phyloP scores from a whole-genome alignment of 768 basidiomycete species.

The Pholiota molesta region DNA sequence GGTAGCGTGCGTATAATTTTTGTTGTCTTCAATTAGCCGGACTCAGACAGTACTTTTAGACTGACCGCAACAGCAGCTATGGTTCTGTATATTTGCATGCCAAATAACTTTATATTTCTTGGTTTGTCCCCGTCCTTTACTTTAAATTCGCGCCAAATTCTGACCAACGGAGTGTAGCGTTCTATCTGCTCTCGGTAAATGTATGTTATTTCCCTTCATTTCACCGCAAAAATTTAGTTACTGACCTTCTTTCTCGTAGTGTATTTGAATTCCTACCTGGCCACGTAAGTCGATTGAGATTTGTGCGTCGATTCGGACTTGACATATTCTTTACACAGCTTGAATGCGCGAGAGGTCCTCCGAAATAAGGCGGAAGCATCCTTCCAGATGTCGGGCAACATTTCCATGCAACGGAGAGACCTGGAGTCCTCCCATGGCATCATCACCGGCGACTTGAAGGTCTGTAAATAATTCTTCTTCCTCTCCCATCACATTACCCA shows the following conservation, averaged over 20 bases:
- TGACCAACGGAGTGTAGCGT: constrained; percentile 27
- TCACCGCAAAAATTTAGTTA: neutral
- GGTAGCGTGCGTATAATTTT: constrained; percentile 29
- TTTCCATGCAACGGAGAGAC: constrained; percentile 18
- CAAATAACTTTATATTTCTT: constrained; percentile 55
- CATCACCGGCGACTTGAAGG: constrained; percentile 20
- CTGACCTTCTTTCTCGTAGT: constrained; percentile 33
- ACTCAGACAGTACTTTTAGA: constrained; percentile 27
- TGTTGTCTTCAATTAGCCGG: neutral
- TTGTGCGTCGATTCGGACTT: neutral
- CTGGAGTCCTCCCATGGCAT: constrained; percentile 18
- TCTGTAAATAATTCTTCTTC: constrained; percentile 1
- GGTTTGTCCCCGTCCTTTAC: constrained; percentile 28
- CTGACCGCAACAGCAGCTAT: constrained; percentile 49
- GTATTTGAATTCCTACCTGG: constrained; percentile 60
- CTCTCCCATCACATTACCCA: too few species aligned
- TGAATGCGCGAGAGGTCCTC: constrained; percentile 49
- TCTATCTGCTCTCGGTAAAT: constrained; percentile 56
- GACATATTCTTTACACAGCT: constrained; percentile 22
- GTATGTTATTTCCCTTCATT: constrained; percentile 32
- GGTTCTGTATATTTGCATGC: constrained; percentile 53
- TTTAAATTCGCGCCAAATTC: neutral
- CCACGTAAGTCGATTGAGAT: constrained; percentile 31
- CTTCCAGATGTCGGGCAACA: constrained; percentile 45
- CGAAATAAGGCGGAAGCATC: constrained; percentile 41